These are phyloP conservation scores for Lactarius sanguifluus DNA, from an alignment of 768 basidiomycete genomes.

Conservation along the genomic window DNA sequence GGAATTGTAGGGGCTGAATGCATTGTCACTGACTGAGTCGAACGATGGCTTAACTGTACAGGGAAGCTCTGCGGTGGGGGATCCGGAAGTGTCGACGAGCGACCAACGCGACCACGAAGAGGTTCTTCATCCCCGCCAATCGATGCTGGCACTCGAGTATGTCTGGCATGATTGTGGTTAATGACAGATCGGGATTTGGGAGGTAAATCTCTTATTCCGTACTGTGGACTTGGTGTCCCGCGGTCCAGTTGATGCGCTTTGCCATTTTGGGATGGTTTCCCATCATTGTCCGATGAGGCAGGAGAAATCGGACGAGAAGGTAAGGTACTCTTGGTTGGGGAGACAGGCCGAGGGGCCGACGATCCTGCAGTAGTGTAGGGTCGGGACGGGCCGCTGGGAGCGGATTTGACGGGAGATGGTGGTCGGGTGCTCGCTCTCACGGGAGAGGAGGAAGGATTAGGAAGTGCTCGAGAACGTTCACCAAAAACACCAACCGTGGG, in stretches of 20 bases:
- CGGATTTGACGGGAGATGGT: conserved; percentile 20
- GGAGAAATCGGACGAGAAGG: conserved; percentile 27
- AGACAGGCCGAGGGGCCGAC: conserved; percentile 14
- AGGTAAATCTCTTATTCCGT: conserved; percentile 31
- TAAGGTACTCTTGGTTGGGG: conserved; percentile 15
- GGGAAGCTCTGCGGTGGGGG: conserved; percentile 9
- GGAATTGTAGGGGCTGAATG: conserved; percentile 10
- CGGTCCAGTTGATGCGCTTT: conserved; percentile 11
- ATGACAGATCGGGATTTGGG: conserved; percentile 26
- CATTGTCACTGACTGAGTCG: conserved; percentile 24
- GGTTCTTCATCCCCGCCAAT: conserved; percentile 17
- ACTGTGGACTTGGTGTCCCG: conserved; percentile 28
- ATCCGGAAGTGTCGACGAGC: conserved; percentile 26
- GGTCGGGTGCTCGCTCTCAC: conserved; percentile 15
- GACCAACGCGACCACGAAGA: conserved; percentile 22
- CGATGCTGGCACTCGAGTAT: conserved; percentile 19
- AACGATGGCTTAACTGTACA: conserved; percentile 18
- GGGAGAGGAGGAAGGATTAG: conserved; percentile 18
- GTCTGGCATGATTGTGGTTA: conserved; percentile 19
- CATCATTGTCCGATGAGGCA: conserved; percentile 24
- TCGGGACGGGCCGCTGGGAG: conserved; percentile 16
- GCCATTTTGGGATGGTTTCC: conserved; percentile 16
- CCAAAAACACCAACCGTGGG: conserved; percentile 7
- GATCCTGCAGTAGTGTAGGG: conserved; percentile 11
- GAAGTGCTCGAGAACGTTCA: conserved; percentile 17